Evolutionary conservation across 2,329 filamentous ascomycete species (phyloP), one percentile per base, ranked within the genome.

Genomic region (Xylariomycetidae sp.): DNA sequence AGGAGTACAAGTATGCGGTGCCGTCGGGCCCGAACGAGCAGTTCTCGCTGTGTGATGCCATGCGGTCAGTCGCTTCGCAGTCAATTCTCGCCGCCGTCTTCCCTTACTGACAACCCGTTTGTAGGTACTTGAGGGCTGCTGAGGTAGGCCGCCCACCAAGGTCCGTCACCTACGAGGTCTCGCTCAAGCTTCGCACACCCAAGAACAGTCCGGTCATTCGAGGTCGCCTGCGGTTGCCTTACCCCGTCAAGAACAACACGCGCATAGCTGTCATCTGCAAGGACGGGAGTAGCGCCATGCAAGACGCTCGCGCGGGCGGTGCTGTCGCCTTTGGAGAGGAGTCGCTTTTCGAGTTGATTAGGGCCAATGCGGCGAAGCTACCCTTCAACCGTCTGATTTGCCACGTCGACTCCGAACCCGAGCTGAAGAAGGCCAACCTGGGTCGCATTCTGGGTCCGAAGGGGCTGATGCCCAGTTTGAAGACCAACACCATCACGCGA

Each of bases 361-460:
- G 68, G 43, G 60, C 44, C 74, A 79, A 55, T 68, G 16, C 74
- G 30, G 88, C 85, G 25, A 75, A 79, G 24, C 82, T 96, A 44
- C 76, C 86, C 17, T 98, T 96, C 57, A 92, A 96, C 58, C 74
- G 85, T 35, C 83, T 88, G 42, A 78, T 98, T 48, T 94, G 87
- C 63, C 89, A 95, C 60, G 70, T 73, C 31, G 78, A 85, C 48
- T 88, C 81, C 48, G 69, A 92, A 47, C 72, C 74, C 32, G 87
- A 84, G 36, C 67, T 98, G 52, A 83, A 82, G 57, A 89, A 92
- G 67, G 82, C 88, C 22, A 77, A 75, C 1, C 60, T 98, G 43
- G 90, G 84, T 43, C 75, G 82, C 45, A 73, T 95, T 26, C 69
- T 98, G 14, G 92, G 92, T 52, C 92, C 93, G 28, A 81, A 77